A percentile compares a stretch with the other conserved stretches of the same genome.
Conservation (phyloP, 1,284 basidiomycete species). For the Rhodofomes roseus region DNA sequence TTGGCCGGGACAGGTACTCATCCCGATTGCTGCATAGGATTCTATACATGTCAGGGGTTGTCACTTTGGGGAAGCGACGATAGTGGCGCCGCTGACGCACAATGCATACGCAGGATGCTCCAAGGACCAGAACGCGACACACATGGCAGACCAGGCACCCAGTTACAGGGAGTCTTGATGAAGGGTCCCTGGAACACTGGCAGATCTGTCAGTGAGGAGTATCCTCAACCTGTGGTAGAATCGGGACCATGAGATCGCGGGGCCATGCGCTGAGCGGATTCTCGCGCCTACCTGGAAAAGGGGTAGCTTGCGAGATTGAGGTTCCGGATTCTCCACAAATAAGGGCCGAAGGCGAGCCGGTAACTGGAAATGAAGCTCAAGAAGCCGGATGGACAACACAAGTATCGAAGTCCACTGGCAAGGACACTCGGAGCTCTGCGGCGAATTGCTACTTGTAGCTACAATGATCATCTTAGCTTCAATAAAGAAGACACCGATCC, state of each 20-base stretch:
- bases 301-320: not conserved
- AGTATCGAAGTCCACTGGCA: not conserved
- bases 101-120: slow-evolving; percentile 72
- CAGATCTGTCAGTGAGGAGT: not conserved
- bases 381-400: not conserved
- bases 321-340: not conserved
- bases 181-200: not conserved
- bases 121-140: slow-evolving; percentile 72
- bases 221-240: not conserved
- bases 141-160: slow-evolving; percentile 43
- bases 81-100: slow-evolving; percentile 42
- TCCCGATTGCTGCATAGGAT: slow-evolving; percentile 76
- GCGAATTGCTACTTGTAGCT: not conserved
- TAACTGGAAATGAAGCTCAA: not conserved
- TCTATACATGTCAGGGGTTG: slow-evolving; percentile 33
- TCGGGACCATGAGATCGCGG: not conserved
- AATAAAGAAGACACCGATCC: not conserved
- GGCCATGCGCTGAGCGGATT: not conserved
- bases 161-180: not conserved
- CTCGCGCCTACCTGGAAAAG: not conserved
- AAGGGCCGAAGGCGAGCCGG: not conserved
- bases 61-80: slow-evolving; percentile 3
- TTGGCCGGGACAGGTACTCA: slow-evolving; percentile 66
- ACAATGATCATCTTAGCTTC: not conserved
- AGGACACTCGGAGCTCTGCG: not conserved